These are phyloP conservation scores for Byssoonygena ceratinophila DNA, from an alignment of 2,329 filamentous ascomycete species.

Conservation along the genomic window DNA sequence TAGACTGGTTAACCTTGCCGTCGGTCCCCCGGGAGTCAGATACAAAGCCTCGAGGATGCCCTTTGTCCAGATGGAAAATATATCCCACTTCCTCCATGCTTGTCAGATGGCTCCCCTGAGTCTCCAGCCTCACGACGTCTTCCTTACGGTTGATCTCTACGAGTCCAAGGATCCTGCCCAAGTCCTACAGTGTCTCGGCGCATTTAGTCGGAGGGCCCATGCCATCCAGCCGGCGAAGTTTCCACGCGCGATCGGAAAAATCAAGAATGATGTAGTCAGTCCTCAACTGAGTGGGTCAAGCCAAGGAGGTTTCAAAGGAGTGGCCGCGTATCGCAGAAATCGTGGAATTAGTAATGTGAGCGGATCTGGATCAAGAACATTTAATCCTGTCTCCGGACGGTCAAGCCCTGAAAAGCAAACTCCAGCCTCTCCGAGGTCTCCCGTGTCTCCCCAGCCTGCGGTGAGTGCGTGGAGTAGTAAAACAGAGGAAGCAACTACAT, in stretches of 20 bases:
- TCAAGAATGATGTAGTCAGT: constrained; percentile 49
- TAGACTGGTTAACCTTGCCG: constrained; percentile 71
- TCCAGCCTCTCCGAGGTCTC: constrained; percentile 33
- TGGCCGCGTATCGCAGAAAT: constrained; percentile 28
- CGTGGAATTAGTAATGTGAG: constrained; percentile 47
- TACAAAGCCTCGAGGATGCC: constrained; percentile 93
- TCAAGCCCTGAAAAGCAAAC: constrained; percentile 55
- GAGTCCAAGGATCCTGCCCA: constrained; percentile 93
- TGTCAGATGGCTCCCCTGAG: constrained; percentile 77
- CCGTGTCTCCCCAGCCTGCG: constrained; percentile 25
- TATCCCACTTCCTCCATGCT: constrained; percentile 84
- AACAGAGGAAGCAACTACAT: constrained; percentile 66
- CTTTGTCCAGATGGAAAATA: constrained; percentile 99
- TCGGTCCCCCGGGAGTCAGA: constrained; percentile 67
- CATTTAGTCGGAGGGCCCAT: constrained; percentile 82
- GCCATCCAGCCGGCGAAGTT: constrained; percentile 62
- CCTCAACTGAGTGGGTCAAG: constrained; percentile 57
- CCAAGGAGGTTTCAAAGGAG: constrained; percentile 36
- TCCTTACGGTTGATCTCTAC: constrained; percentile 92
- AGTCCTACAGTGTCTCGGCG: constrained; percentile 80
- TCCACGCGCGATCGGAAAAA: constrained; percentile 64
- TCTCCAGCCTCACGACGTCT: constrained; percentile 86
- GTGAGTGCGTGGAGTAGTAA: constrained; percentile 87
- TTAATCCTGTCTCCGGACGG: constrained; percentile 35
- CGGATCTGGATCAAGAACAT: constrained; percentile 33